Percentiles rank a stretch among this genome's conserved stretches.
Evolutionary conservation across 2,329 filamentous ascomycete species (phyloP).

Genomic region (Trichoderma sp.): DNA sequence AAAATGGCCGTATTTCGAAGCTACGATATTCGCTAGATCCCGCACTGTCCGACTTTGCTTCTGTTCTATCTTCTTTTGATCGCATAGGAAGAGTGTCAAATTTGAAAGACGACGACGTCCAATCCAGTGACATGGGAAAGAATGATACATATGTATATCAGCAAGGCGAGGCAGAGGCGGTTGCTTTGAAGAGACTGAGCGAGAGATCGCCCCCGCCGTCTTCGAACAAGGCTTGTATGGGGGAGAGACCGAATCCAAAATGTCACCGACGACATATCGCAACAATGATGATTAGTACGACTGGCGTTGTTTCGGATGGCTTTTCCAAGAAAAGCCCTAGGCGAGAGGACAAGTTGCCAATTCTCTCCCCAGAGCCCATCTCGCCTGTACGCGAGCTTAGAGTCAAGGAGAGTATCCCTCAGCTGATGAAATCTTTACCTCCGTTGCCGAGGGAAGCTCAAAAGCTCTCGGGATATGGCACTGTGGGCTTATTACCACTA

Average conservation of each 20-base stretch:
- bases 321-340: conserved; percentile 12
- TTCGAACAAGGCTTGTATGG: background rate
- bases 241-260: conserved; percentile 23
- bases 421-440: conserved; percentile 58
- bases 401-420: conserved; percentile 54
- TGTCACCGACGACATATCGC: conserved; percentile 38
- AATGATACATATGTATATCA: background rate
- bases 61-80: conserved; percentile 38
- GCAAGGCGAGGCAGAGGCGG: background rate
- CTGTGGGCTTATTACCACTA: background rate
- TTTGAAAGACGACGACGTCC: conserved; percentile 27
- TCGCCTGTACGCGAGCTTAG: conserved; percentile 51
- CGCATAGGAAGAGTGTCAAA: conserved; percentile 35
- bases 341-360: conserved; percentile 35
- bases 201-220: conserved; percentile 20
- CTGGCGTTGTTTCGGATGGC: conserved; percentile 26
- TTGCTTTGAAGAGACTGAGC: background rate
- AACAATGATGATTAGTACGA: conserved; percentile 33
- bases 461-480: conserved; percentile 7
- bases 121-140: background rate
- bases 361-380: conserved; percentile 54
- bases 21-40: conserved; percentile 33
- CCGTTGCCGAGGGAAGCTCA: conserved; percentile 45
- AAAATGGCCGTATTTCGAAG: conserved; percentile 28
- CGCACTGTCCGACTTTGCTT: conserved; percentile 37